Evolutionary conservation across 192 early-diverging fungal genomes (phyloP).

Genomic region (Coemansia sp.): DNA sequence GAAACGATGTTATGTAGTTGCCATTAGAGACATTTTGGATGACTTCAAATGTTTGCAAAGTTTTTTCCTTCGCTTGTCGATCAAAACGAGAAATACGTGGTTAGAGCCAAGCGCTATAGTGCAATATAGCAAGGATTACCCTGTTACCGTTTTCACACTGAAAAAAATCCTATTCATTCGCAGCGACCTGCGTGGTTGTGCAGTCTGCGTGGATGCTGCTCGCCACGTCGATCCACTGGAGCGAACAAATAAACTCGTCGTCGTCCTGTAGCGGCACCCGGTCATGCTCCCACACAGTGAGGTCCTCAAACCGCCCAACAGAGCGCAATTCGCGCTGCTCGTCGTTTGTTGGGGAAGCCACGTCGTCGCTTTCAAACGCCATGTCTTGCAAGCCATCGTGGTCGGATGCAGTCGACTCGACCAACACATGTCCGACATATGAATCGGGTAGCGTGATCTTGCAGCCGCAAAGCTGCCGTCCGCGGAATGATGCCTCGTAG

Average conservation of each 20-base stretch:
- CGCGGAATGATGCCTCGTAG: slow-evolving; percentile 37
- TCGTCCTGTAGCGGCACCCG: slow-evolving; percentile 28
- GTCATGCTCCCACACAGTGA: slow-evolving; percentile 52
- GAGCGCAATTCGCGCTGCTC: slow-evolving; percentile 29
- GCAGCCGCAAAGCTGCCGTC: slow-evolving; percentile 41
- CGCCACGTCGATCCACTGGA: slow-evolving; percentile 36
- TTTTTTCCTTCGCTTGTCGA: background rate
- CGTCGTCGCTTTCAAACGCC: slow-evolving; percentile 27
- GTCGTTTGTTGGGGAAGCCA: background rate
- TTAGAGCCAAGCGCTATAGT: background rate
- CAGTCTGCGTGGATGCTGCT: slow-evolving; percentile 45
- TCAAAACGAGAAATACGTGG: background rate
- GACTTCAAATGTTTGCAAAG: background rate
- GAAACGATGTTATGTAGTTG: background rate
- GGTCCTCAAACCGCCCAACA: slow-evolving; percentile 15
- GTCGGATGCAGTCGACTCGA: slow-evolving; percentile 1
- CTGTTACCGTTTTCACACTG: background rate
- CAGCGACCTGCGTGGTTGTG: slow-evolving; percentile 3
- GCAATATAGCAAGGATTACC: background rate
- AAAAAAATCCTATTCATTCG: background rate
- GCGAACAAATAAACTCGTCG: slow-evolving; percentile 39
- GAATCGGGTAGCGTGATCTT: slow-evolving; percentile 12
- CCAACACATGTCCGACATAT: slow-evolving; percentile 37
- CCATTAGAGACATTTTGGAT: background rate
- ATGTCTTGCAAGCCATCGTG: slow-evolving; percentile 5